Evolutionary conservation across 2,329 filamentous ascomycete species (phyloP), one percentile per base, ranked within the genome.

Genomic region (Pseudogymnoascus sp.): DNA sequence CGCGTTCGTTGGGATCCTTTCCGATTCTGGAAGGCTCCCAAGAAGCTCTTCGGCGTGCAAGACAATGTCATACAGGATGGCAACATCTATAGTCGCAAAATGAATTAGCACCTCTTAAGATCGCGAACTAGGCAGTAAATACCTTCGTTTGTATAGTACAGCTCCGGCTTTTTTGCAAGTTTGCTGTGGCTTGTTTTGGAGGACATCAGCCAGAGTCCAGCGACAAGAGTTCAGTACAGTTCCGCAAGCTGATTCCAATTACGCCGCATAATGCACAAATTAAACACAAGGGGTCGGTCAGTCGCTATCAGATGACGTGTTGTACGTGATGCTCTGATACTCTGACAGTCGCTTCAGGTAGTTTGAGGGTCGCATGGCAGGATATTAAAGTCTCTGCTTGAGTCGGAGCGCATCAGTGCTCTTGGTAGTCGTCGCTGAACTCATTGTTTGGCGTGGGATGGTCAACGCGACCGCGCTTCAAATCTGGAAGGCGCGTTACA

Each of bases 1-100:
- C 9, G 91, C 90, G 71, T 87, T 86, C 64, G 88, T 91, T 3
- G 90, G 87, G 21, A 89, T 80, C 63, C 83, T 82, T 69, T 88
- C 83, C 60, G 82, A 81, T 64, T 87, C 83, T 1, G 84, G 79
- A 1, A 84, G 77, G 10, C 75, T 76, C 53, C 83, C 78, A 62
- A 85, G 80, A 31, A 89, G 81, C 42, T 83, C 78, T 76, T 93
- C 85, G 47, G 90, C 92, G 69, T 83, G 81, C 65, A 80, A 79
- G 71, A 96, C 87, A 71, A 96, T 90, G 64, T 88, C 82, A 75
- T 91, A 88, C 64, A 96, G 81, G 66, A 91, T 82, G 66, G 84
- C 82, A 74, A 96, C 89, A 78, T 96, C 93, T 92, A 64, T 53
- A 62, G 23, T 33, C 50, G 62, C 61, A 50, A 59, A 38, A 57